Conservation (phyloP, 2,329 filamentous ascomycete species). For the Penicillium oxalicum region DNA sequence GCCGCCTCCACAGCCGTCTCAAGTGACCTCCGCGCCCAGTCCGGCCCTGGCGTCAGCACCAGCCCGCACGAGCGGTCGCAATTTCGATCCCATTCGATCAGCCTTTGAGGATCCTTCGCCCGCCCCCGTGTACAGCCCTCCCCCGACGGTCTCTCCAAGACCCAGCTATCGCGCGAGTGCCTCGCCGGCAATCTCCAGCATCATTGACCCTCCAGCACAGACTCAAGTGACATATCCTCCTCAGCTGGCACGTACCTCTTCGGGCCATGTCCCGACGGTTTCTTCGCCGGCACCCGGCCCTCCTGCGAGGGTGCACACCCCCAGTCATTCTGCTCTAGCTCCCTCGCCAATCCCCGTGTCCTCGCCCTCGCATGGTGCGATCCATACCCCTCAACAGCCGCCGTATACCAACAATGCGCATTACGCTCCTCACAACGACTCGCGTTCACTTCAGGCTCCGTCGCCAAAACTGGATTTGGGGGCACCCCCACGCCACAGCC, state of each 20-base stretch:
- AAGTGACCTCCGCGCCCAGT: conserved; percentile 14
- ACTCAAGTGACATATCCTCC: conserved; percentile 25
- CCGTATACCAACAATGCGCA: conserved; percentile 6
- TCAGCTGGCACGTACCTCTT: conserved; percentile 24
- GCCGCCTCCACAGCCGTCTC: conserved; percentile 26
- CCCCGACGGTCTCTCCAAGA: conserved; percentile 45
- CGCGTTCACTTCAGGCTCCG: conserved; percentile 21
- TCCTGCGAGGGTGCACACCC: conserved; percentile 20
- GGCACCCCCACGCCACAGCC: conserved; percentile 13
- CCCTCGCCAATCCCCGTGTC: conserved; percentile 19
- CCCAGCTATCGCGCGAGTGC: conserved; percentile 65
- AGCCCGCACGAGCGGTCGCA: conserved; percentile 65
- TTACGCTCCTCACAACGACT: conserved; percentile 19
- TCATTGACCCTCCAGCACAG: conserved; percentile 63
- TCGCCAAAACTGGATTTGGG: conserved; percentile 18
- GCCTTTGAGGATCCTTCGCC: conserved; percentile 48
- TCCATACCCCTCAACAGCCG: conserved; percentile 14
- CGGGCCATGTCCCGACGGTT: conserved; percentile 21
- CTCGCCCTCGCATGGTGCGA: conserved; percentile 19
- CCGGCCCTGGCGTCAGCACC: conserved; percentile 9
- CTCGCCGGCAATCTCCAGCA: conserved; percentile 84
- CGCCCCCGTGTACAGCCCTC: conserved; percentile 39
- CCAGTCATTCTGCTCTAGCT: conserved; percentile 20
- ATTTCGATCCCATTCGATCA: conserved; percentile 82
- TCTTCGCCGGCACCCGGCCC: conserved; percentile 20